These are phyloP conservation scores for Aleurites moluccanus DNA, from an alignment of 441 rosid genomes.

Conservation along the genomic window DNA sequence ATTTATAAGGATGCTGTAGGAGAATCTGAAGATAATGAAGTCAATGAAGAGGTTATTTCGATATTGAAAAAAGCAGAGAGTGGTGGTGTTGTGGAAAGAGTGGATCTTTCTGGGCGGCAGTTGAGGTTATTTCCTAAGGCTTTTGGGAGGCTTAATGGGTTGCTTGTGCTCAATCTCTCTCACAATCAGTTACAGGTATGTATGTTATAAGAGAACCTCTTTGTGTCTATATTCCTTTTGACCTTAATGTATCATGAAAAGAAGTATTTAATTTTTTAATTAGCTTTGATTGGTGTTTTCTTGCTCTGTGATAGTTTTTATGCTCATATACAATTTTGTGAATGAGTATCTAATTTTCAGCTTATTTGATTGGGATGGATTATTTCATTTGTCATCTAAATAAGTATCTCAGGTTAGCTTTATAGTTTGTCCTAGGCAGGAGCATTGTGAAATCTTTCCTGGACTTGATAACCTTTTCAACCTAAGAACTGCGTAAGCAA, in stretches of 20 bases:
- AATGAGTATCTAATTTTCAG: background rate
- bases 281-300: background rate
- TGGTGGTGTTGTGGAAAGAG: slow-evolving; percentile 40
- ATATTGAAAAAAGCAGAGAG: slow-evolving; percentile 40
- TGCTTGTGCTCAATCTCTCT: slow-evolving; percentile 49
- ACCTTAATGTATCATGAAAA: background rate
- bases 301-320: background rate
- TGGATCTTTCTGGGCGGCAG: slow-evolving; percentile 47
- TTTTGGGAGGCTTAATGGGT: slow-evolving; percentile 47
- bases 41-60: slow-evolving; percentile 43
- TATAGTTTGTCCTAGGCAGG: background rate
- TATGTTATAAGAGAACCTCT: background rate
- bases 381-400: background rate
- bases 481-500: background rate
- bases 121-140: slow-evolving; percentile 54
- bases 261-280: background rate
- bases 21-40: slow-evolving; percentile 25
- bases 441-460: background rate
- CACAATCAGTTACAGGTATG: slow-evolving; percentile 53
- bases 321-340: background rate
- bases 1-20: slow-evolving; percentile 31
- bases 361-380: background rate
- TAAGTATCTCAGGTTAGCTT: background rate
- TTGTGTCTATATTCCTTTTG: background rate
- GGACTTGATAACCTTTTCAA: background rate